Conservation (phyloP, 257 asterid species). For the Solanum paucissectum region DNA sequence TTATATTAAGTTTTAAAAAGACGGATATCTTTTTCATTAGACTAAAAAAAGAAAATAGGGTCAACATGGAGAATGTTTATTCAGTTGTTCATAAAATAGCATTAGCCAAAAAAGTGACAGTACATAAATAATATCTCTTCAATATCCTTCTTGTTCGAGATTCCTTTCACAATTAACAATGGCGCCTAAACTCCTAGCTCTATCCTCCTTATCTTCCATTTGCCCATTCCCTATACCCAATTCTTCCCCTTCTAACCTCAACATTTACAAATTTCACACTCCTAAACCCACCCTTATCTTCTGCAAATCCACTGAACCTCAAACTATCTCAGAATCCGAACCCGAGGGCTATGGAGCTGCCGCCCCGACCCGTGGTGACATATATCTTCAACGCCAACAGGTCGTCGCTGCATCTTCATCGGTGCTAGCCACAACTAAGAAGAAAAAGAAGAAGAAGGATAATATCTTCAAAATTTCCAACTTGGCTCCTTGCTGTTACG, state of each 20-base stretch:
- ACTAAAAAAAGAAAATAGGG: too few species aligned
- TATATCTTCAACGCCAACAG: constrained; percentile 54
- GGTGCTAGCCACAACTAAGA: constrained; percentile 23
- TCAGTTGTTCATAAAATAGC: too few species aligned
- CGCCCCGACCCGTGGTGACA: constrained; percentile 76
- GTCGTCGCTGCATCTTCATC: constrained; percentile 33
- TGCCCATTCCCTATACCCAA: constrained; percentile 17
- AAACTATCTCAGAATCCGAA: constrained; percentile 22
- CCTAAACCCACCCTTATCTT: constrained; percentile 16
- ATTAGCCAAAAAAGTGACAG: too few species aligned
- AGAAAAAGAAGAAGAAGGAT: constrained; percentile 21
- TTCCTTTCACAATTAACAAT: background rate
- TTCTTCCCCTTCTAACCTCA: constrained; percentile 4
- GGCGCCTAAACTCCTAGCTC: constrained; percentile 54
- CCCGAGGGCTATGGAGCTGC: constrained; percentile 66
- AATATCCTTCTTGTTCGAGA: background rate
- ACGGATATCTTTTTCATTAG: background rate
- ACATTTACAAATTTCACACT: constrained; percentile 12
- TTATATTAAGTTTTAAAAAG: too few species aligned
- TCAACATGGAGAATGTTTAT: too few species aligned
- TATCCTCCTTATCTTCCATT: constrained; percentile 28
- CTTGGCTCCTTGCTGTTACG: constrained; percentile 51
- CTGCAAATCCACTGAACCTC: constrained; percentile 36
- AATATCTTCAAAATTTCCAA: constrained; percentile 33
- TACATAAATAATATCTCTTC: background rate